Evolutionary conservation across 164 flowering plant species (phyloP), one percentile per base, ranked within the genome.

Genomic region (Liriodendron chinense): DNA sequence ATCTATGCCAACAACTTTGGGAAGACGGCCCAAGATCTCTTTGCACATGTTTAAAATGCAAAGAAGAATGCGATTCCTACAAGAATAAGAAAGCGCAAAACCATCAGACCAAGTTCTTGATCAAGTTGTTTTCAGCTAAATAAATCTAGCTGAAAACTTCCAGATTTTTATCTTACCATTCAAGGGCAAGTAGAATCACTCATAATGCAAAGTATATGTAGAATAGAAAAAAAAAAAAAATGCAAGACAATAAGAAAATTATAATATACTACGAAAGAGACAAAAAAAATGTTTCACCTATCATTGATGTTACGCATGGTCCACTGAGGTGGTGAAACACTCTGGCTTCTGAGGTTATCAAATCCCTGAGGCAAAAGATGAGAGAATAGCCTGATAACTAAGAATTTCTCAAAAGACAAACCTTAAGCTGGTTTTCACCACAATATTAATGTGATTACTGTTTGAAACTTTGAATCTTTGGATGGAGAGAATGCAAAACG

Each of bases 231-330:
- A n/a, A n/a, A n/a, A n/a, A n/a, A n/a, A n/a, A n/a, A n/a, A n/a
- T 0, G 16, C 20, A 13, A 1, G 59, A 53, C 16, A 16, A 53
- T 53, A 53, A 10, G 59, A 10, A 14, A 0, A 53, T 53, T 1
- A 53, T 1, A 53, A 16, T 12, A 53, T 12, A 53, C 18, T 16
- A 53, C 2, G 59, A 53, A 53, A 16, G 18, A 53, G 16, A 13
- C 59, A 53, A 7, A 53, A 12, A 49, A 53, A 53, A 53, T 12
- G 13, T 12, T 53, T 53, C 71, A 96, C 98, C 99, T 94, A 78
- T 96, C 99, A 86, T 92, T 94, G 77, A 88, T 81, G 84, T 94
- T 96, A 74, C 99, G 99, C 98, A 94, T 94, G 57, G 99, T 96
- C 98, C 98, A 96, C 72, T 96, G 99, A 79, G 99, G 95, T 50